Evolutionary conservation across 352 stramenopile genomes (phyloP).

Genomic region (Phytophthora aleatoria): DNA sequence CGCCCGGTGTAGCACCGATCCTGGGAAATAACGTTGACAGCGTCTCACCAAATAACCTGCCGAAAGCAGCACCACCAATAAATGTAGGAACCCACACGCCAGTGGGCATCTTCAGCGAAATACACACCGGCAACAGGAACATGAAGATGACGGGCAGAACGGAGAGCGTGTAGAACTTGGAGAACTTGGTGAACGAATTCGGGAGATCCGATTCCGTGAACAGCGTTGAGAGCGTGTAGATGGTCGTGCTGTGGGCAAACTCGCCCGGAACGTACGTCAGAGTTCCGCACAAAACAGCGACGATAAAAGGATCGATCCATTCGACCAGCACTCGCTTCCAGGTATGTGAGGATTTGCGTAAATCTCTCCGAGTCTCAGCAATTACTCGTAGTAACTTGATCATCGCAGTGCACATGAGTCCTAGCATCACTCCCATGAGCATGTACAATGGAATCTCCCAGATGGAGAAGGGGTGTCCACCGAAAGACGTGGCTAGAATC

Average conservation of each 20-base stretch:
- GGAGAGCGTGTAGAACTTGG: constrained; percentile 71
- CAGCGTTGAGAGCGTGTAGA: constrained; percentile 53
- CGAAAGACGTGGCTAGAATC: constrained; percentile 45
- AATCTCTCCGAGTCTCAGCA: constrained; percentile 36
- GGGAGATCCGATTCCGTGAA: constrained; percentile 62
- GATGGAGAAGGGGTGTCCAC: constrained; percentile 58
- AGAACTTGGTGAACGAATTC: constrained; percentile 60
- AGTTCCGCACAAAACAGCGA: constrained; percentile 59
- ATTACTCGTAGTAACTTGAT: constrained; percentile 65
- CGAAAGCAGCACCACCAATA: constrained; percentile 78
- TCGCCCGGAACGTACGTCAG: constrained; percentile 75
- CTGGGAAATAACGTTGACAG: constrained; percentile 31
- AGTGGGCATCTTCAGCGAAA: constrained; percentile 80
- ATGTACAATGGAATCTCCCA: constrained; percentile 80
- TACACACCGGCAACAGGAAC: constrained; percentile 77
- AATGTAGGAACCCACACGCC: constrained; percentile 88
- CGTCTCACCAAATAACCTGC: constrained; percentile 75
- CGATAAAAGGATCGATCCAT: constrained; percentile 70
- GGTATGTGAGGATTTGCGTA: constrained; percentile 41
- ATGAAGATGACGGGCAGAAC: constrained; percentile 56
- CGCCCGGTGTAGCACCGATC: constrained; percentile 46
- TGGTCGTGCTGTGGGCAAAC: constrained; percentile 53
- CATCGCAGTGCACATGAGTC: constrained; percentile 56
- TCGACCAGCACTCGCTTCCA: constrained; percentile 60
- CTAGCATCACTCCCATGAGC: constrained; percentile 60